Conservation (phyloP, 768 basidiomycete species). For the Boletus eberwhitei region DNA sequence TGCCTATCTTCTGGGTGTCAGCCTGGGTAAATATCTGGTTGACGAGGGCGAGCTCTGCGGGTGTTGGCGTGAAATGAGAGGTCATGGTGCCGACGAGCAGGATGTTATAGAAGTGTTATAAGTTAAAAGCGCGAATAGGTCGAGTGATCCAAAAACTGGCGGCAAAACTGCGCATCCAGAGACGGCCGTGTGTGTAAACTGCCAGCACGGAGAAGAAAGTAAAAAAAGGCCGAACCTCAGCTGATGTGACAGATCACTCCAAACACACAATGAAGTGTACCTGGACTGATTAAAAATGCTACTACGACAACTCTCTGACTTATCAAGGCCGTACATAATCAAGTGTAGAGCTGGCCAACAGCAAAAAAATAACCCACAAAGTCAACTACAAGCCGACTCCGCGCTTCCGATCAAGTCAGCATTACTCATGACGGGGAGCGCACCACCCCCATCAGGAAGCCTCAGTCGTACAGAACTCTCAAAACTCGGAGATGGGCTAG, state of each 20-base stretch:
- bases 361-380: too few relatives aligned
- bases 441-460: too few relatives aligned
- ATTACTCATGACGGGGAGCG: too few relatives aligned
- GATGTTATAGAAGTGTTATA: conserved; percentile 14
- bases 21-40: conserved; percentile 68
- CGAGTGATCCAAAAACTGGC: background rate
- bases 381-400: too few relatives aligned
- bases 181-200: conserved; percentile 3
- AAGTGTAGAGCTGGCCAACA: too few relatives aligned
- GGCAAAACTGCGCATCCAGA: conserved; percentile 17
- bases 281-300: too few relatives aligned
- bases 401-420: too few relatives aligned
- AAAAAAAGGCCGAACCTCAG: background rate
- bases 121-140: conserved; percentile 10
- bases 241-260: background rate
- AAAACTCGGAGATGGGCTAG: too few relatives aligned
- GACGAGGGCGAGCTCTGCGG: conserved; percentile 55
- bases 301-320: too few relatives aligned
- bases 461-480: too few relatives aligned
- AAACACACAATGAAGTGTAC: too few relatives aligned
- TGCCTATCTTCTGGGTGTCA: conserved; percentile 77
- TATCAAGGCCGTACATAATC: too few relatives aligned
- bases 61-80: conserved; percentile 42
- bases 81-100: conserved; percentile 33
- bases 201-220: background rate